A percentile compares a stretch with the other conserved stretches of the same genome.
Evolutionary conservation across 176 grass and related monocot species (phyloP).

Genomic region (maize (Zea mays)): Zm-B73-REFERENCE-NAM-5.0 NC_050096.1:95419001-95419500

Average conservation of each 20-base stretch:
- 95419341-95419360: not conserved
- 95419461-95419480: too few relatives aligned
- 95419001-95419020: not conserved
- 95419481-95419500: too few relatives aligned
- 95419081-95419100: constrained; percentile 8
- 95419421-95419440: too few relatives aligned
- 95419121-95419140: constrained; percentile 25
- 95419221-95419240: not conserved
- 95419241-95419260: constrained; percentile 1
- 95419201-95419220: not conserved
- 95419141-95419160: constrained; percentile 10
- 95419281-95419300: not conserved
- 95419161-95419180: constrained; percentile 3
- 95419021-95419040: not conserved
- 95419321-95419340: not conserved
- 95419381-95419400: not conserved
- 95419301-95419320: not conserved
- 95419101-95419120: not conserved
- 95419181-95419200: not conserved
- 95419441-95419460: not conserved
- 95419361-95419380: not conserved
- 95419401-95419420: not conserved
- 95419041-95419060: constrained; percentile 31
- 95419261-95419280: not conserved
- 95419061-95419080: constrained; percentile 32